Base-by-base conservation (phyloP, 2,329 filamentous ascomycete genomes). In the Aspergillus sp. region DNA sequence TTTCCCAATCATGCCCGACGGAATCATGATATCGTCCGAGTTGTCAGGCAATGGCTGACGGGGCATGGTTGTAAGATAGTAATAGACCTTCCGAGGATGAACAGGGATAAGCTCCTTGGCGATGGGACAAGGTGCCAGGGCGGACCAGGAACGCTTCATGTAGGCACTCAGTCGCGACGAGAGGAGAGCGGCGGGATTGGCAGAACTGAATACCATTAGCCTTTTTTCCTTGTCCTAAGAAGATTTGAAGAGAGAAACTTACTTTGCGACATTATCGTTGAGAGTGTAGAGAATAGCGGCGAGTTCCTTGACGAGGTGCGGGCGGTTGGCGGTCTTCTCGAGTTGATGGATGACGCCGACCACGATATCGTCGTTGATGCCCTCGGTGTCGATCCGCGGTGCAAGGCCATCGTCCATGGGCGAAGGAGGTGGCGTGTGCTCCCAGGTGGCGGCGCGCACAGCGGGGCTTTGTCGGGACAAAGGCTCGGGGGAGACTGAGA, bases 301-400 rank as follows among this genome's bases (percentile, higher is more conserved):
- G 42, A 98, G 80, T 71, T 97, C 91, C 72, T 95, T 96, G 54
- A 97, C 89, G 25, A 97, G 77, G 70, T 96, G 91, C 48, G 93
- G 93, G 47, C 90, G 80, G 70, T 98, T 98, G 52, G 84, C 86
- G 1, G 90, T 94, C 66, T 86, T 86, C 68, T 95, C 85, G 48
- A 98, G 76, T 71, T 95, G 90, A 58, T 88, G 73, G 61, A 97
- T 88, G 43, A 94, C 89, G 13, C 83, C 89, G 64, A 94, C 85
- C 45, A 98, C 91, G 59, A 98, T 95, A 62, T 95, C 90, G 68
- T 98, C 93, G 64, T 90, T 89, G 70, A 97, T 90, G 35, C 83
- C 82, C 55, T 90, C 84, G 45, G 89, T 80, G 66, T 94, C 86
- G 62, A 93, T 80, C 63, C 84, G 85, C 48, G 52, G 66, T 50